Base-by-base conservation (phyloP, 2,329 filamentous ascomycete genomes). In the Aureobasidium sp. region DNA sequence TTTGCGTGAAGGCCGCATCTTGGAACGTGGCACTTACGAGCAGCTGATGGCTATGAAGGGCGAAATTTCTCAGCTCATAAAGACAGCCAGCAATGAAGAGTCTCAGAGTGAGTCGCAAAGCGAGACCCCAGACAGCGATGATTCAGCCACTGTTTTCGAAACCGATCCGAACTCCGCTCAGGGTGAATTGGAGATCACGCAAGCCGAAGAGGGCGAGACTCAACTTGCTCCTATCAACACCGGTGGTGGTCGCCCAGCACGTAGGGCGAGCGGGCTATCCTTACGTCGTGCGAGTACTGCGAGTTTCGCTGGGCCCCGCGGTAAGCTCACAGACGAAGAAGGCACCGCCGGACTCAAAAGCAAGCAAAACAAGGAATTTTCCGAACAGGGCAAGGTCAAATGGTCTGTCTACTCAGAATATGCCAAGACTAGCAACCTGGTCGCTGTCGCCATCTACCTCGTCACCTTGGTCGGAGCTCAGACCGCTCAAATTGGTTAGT, bases 351-450 rank as follows among this genome's bases (percentile, higher is more conserved):
- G 73, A 60, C 79, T 87, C 70, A 93, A 90, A 77, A 91, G 89
- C 48, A 90, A 87, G 71, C 92, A 97, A 75, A 82, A 81, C 62
- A 95, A 96, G 76, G 94, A 99, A 74, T 88, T 88, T 67, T 83
- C 85, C 2, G 91, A 99, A 74, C 91, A 99, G 77, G 94, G 94
- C 70, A 97, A 97, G 74, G 94, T 99, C 68, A 97, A 97, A 75
- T 97, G 94, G 92, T 84, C 87, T 66, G 93, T 99, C 31, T 99
- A 99, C 72, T 80, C 81, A 20, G 92, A 97, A 76, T 99, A 99
- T 70, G 95, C 94, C 62, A 96, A 91, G 77, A 91, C 91, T 63
- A 97, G 90, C 79, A 97, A 97, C 73, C 76, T 97, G 17, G 79
- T 84, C 62, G 95, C 94, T 14, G 94, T 99, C 9, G 75, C 76